phyloP scores from a whole-genome alignment of 495 filamentous ascomycete genomes.

The Aspergillus avenaceus region DNA sequence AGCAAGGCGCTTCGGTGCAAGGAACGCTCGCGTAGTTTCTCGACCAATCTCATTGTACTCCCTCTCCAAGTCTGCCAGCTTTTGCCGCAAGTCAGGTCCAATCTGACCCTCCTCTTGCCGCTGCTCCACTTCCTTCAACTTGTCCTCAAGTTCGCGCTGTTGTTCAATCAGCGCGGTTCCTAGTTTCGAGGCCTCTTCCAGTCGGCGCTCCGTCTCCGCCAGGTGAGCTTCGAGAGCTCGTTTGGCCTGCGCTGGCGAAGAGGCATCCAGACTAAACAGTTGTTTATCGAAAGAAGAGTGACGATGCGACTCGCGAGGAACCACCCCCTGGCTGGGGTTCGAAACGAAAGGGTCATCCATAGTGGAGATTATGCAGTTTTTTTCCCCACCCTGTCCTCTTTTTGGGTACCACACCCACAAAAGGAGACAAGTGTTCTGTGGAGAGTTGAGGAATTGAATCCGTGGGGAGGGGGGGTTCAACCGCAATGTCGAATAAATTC shows the following conservation, averaged over 20 bases:
- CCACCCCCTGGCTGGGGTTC: slow-evolving; percentile 28
- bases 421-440: not conserved
- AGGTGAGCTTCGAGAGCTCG: slow-evolving; percentile 87
- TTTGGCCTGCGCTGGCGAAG: slow-evolving; percentile 80
- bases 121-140: slow-evolving; percentile 78
- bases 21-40: slow-evolving; percentile 82
- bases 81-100: slow-evolving; percentile 75
- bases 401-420: no score
- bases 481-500: slow-evolving; percentile 16
- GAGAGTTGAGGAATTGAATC: no score
- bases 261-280: slow-evolving; percentile 69
- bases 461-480: no score
- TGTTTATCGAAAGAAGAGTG: slow-evolving; percentile 77
- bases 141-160: slow-evolving; percentile 71
- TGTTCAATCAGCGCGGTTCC: slow-evolving; percentile 84
- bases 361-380: slow-evolving; percentile 24
- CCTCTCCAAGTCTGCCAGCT: slow-evolving; percentile 80
- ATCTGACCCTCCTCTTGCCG: slow-evolving; percentile 78
- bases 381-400: slow-evolving; percentile 12
- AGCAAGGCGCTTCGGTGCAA: slow-evolving; percentile 73
- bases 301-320: slow-evolving; percentile 55
- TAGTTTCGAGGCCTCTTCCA: slow-evolving; percentile 85
- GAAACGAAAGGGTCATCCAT: slow-evolving; percentile 56
- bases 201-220: slow-evolving; percentile 80
- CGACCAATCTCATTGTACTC: slow-evolving; percentile 94